Percentiles rank a stretch among this genome's conserved stretches.
These are phyloP conservation scores for Trichothecium sympodiale DNA, from an alignment of 2,329 filamentous ascomycete genomes.

Conservation along the genomic window DNA sequence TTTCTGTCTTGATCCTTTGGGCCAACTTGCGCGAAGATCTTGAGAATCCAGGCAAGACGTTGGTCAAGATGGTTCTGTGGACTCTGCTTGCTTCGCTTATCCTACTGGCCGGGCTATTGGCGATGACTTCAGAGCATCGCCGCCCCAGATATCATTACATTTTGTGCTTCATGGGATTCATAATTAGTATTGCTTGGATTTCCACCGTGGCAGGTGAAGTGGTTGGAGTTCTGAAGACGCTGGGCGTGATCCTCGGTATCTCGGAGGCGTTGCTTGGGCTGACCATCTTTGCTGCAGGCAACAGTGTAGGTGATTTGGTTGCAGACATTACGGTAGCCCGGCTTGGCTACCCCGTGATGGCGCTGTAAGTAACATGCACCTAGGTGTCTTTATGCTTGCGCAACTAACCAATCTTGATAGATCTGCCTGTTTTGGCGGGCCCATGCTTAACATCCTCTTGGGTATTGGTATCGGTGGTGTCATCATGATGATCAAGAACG, in stretches of 20 bases:
- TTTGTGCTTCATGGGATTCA: constrained; percentile 81
- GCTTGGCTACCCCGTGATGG: constrained; percentile 94
- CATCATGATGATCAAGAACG: constrained; percentile 70
- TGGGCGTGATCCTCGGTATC: constrained; percentile 86
- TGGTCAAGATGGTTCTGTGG: constrained; percentile 48
- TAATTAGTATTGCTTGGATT: constrained; percentile 91
- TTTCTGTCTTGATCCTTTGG: constrained; percentile 69
- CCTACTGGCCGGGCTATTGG: constrained; percentile 53
- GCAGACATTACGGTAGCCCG: constrained; percentile 90
- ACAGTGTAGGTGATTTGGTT: constrained; percentile 87
- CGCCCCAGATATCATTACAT: constrained; percentile 65
- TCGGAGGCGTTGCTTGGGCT: constrained; percentile 90
- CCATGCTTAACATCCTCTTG: constrained; percentile 93
- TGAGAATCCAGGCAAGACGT: constrained; percentile 34
- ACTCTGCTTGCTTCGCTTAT: constrained; percentile 60
- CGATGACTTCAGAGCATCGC: constrained; percentile 55
- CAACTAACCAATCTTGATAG: constrained; percentile 24
- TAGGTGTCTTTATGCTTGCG: no score
- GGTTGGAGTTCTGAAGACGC: constrained; percentile 83
- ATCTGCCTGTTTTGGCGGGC: constrained; percentile 93
- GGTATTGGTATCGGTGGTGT: constrained; percentile 87
- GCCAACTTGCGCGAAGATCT: constrained; percentile 52
- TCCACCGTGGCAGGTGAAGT: constrained; percentile 93
- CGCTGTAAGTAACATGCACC: constrained; percentile 56
- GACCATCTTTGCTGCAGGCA: constrained; percentile 93